Evolutionary conservation across 495 filamentous ascomycete genomes (phyloP), one percentile per base, ranked within the genome.

Genomic region (Daldinia loculata): DNA sequence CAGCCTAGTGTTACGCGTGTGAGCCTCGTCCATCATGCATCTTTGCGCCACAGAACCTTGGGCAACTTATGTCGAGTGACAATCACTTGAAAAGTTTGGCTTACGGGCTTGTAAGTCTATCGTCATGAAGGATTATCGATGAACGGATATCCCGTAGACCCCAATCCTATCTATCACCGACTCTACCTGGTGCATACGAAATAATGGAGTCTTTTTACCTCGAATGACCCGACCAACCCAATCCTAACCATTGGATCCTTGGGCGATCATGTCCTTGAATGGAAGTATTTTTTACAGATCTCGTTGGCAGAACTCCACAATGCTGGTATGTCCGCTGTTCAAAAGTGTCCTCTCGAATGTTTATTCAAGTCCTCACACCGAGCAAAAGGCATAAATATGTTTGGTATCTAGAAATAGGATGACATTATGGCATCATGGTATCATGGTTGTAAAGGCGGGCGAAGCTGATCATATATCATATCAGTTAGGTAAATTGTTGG

Each of bases 121-220:
- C 70, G 66, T 68, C 61, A 57, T 68, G 50, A 57, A 73, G 66
- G 70, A 73, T 73, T 69, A 12, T 22, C 39, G 65, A 73, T 29
- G 57, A 30, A 59, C 51, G 61, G 51, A 63, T 62, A 41, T 73
- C 22, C 57, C 64, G 29, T 50, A 38, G 51, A 60, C 52, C 45
- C 48, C 24, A 50, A 62, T 71, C 62, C 63, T 71, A 52, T 55
- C 27, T 50, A 50, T 53, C 34, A 29, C 34, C 29, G 50, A 51
- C 56, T 58, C 30, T 66, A 48, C 56, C 52, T 41, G 43, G 48
- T 56, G 48, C n/a, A 45, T 56, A 56, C 15, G n/a, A 19, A 30
- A 38, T 32, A 14, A 30, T 24, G 36, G 22, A 39, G 36, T 11
- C 48, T 15, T 32, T 56, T 27, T 48, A 61, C 58, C 27, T 67